phyloP scores from a whole-genome alignment of 805 yeast genomes.

The Ogataea methylovora region DNA sequence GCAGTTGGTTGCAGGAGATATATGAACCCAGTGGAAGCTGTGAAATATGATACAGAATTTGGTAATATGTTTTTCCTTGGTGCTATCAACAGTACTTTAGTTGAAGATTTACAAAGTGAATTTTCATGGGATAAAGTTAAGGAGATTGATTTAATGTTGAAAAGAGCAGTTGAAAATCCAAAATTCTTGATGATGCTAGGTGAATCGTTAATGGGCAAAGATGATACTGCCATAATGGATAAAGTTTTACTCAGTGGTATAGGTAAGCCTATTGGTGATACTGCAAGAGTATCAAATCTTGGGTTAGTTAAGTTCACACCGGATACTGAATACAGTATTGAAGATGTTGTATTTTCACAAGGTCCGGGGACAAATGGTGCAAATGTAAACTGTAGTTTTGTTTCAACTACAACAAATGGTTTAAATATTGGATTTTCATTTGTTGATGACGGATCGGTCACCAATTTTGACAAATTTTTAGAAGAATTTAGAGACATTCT shows the following conservation, averaged over 20 bases:
- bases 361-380: not conserved
- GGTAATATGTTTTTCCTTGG: slow-evolving; percentile 1
- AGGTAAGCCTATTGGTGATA: not conserved
- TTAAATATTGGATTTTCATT: slow-evolving; percentile 1
- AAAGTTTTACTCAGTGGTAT: not conserved
- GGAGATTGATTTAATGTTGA: not conserved
- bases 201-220: not conserved
- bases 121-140: slow-evolving; percentile 1
- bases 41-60: not conserved
- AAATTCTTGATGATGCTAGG: not conserved
- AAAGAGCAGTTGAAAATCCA: not conserved
- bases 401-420: slow-evolving; percentile 1
- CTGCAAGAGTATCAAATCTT: not conserved
- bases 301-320: not conserved
- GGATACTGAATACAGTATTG: not conserved
- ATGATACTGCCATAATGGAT: not conserved
- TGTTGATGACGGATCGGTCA: slow-evolving; percentile 2
- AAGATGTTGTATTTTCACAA: slow-evolving; percentile 2
- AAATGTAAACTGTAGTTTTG: not conserved
- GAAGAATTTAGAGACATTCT: not conserved
- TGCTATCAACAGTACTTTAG: not conserved
- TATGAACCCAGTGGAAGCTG: not conserved
- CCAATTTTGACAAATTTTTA: not conserved
- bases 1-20: slow-evolving; percentile 1
- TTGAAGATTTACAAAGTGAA: not conserved